phyloP scores from a whole-genome alignment of 139 green algal species.

The Tetraselmis chui region DNA sequence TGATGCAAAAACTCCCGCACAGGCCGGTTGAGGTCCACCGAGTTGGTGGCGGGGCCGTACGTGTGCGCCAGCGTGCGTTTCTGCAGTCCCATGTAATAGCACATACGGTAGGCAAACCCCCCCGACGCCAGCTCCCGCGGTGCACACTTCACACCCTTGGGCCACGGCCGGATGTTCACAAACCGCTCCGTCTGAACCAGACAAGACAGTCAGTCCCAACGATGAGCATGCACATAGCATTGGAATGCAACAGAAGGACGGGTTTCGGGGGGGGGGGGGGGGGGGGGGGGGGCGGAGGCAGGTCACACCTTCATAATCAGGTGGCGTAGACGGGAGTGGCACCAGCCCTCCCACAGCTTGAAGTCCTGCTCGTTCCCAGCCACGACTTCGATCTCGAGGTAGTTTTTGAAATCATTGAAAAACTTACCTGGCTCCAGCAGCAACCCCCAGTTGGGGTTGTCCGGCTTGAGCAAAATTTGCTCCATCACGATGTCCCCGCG shows the following conservation, averaged over 20 bases:
- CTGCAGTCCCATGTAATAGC: slow-evolving; percentile 40
- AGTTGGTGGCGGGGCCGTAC: not conserved
- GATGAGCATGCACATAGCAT: too few relatives aligned
- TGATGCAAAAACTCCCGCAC: slow-evolving; percentile 62
- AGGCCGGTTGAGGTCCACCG: slow-evolving; percentile 56
- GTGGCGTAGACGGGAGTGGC: slow-evolving; percentile 68
- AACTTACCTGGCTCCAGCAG: slow-evolving; percentile 69
- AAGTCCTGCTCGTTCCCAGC: slow-evolving; percentile 61
- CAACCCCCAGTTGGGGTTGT: slow-evolving; percentile 38
- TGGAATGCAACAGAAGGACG: not conserved
- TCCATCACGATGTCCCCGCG: slow-evolving; percentile 46
- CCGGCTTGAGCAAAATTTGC: slow-evolving; percentile 21
- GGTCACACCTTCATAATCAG: slow-evolving; percentile 51
- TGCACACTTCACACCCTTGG: slow-evolving; percentile 35
- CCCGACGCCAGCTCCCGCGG: slow-evolving; percentile 2
- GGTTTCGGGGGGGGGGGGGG: too few relatives aligned
- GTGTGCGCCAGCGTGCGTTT: slow-evolving; percentile 8
- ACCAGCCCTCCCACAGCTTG: slow-evolving; percentile 80
- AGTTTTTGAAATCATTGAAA: slow-evolving; percentile 75
- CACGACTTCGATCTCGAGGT: slow-evolving; percentile 77
- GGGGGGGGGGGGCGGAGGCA: too few relatives aligned
- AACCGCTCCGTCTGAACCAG: slow-evolving; percentile 25
- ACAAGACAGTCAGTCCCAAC: not conserved
- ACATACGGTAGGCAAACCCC: not conserved
- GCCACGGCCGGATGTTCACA: slow-evolving; percentile 57